Conservation (phyloP, 768 basidiomycete species). For the Hygrophorus pudorinus region DNA sequence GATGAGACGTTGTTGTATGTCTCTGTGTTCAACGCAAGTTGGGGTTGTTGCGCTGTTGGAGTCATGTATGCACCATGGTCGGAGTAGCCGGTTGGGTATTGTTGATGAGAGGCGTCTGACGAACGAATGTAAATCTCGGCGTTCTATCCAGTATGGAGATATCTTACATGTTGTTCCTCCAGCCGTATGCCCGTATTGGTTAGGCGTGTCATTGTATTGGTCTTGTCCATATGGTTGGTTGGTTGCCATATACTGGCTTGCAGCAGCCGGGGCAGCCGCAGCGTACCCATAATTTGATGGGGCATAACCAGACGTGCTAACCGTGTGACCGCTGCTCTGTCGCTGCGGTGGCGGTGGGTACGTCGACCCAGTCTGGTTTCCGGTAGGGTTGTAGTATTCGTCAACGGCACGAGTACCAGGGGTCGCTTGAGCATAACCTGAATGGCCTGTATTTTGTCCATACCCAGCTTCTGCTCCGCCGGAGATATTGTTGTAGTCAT, state of each 20-base stretch:
- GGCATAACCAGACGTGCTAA: conserved; percentile 29
- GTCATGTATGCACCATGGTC: conserved; percentile 41
- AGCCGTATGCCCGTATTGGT: conserved; percentile 43
- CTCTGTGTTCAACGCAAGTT: conserved; percentile 20
- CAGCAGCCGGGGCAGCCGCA: conserved; percentile 11
- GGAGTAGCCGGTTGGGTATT: conserved; percentile 35
- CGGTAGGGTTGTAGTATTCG: conserved; percentile 47
- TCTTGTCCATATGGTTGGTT: conserved; percentile 26
- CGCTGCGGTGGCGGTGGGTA: conserved; percentile 39
- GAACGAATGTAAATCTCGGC: conserved; percentile 34
- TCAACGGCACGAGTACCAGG: conserved; percentile 64
- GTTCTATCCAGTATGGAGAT: not conserved
- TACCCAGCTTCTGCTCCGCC: conserved; percentile 20
- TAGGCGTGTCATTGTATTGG: conserved; percentile 20
- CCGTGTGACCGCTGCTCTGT: conserved; percentile 26
- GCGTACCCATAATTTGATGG: conserved; percentile 22
- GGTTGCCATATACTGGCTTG: conserved; percentile 23
- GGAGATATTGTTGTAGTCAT: conserved; percentile 18
- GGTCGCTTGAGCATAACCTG: conserved; percentile 58
- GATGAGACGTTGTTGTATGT: conserved; percentile 26
- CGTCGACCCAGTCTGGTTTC: conserved; percentile 17
- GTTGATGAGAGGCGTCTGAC: conserved; percentile 39
- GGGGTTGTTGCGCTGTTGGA: conserved; percentile 13
- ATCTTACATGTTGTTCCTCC: conserved; percentile 47
- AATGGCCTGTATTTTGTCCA: conserved; percentile 17